A percentile compares a stretch with the other conserved stretches of the same genome.
phyloP scores from a whole-genome alignment of 176 grass and related monocot species.

The Sorghum bicolor region DNA sequence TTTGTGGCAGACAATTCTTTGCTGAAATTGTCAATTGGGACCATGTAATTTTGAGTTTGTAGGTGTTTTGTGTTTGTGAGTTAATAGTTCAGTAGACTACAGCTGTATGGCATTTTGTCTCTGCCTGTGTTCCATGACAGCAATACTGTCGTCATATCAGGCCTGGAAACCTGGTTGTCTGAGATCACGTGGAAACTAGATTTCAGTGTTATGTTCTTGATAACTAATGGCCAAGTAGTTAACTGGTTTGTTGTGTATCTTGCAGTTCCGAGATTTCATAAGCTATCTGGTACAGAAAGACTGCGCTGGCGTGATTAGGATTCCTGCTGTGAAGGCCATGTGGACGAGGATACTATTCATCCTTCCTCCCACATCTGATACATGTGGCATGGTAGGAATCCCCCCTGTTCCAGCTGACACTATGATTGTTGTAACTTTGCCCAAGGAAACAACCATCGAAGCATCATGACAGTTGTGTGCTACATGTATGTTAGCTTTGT shows the following conservation, averaged over 20 bases:
- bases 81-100: neutral
- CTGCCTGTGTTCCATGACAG: neutral
- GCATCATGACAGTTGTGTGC: slow-evolving; percentile 20
- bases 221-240: neutral
- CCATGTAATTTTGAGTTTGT: neutral
- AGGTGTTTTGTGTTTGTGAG: neutral
- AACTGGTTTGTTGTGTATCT: slow-evolving; percentile 10
- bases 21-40: neutral
- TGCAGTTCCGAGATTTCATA: slow-evolving; percentile 92
- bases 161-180: neutral
- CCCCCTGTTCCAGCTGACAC: slow-evolving; percentile 52
- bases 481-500: slow-evolving; percentile 1
- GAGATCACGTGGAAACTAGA: neutral
- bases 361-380: slow-evolving; percentile 60
- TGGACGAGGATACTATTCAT: slow-evolving; percentile 90
- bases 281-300: slow-evolving; percentile 87
- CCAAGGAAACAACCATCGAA: slow-evolving; percentile 68
- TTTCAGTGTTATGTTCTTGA: neutral
- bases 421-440: slow-evolving; percentile 70
- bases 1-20: neutral
- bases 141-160: neutral
- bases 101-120: neutral
- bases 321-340: slow-evolving; percentile 66
- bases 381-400: slow-evolving; percentile 53
- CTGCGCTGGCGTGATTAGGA: slow-evolving; percentile 88